Percentiles rank a stretch among this genome's conserved stretches.
These are phyloP conservation scores for Astragalus membranaceus DNA, from an alignment of 306 rosid species.

Conservation along the genomic window DNA sequence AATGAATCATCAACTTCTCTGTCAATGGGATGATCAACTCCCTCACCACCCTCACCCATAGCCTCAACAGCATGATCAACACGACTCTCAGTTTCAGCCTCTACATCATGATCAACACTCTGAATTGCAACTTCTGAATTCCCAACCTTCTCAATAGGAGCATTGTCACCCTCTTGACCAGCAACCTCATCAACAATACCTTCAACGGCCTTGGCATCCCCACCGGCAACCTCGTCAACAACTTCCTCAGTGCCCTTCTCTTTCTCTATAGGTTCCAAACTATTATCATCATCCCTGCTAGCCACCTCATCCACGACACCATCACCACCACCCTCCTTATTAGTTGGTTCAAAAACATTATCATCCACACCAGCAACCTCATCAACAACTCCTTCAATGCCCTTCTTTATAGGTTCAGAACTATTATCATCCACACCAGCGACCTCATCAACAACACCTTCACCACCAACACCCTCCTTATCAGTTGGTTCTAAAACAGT, in stretches of 20 bases:
- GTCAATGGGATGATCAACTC: background rate
- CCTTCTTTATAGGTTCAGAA: background rate
- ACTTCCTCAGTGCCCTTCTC: background rate
- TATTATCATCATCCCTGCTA: background rate
- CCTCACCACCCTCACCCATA: constrained; percentile 16
- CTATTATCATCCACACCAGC: background rate
- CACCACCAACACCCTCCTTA: background rate
- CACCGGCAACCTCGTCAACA: background rate
- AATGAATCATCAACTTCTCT: constrained; percentile 38
- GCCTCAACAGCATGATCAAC: constrained; percentile 9
- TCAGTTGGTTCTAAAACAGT: background rate
- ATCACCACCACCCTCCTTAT: constrained; percentile 2
- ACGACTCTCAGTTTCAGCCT: constrained; percentile 1
- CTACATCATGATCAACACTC: constrained; percentile 4
- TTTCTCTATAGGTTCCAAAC: background rate
- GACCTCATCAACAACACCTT: background rate
- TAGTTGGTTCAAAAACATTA: background rate
- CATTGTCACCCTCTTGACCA: constrained; percentile 16
- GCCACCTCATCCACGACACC: background rate
- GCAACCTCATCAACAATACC: background rate
- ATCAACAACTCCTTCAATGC: background rate
- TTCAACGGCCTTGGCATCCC: constrained; percentile 3
- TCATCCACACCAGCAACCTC: background rate
- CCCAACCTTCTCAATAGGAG: constrained; percentile 11
- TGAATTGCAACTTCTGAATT: background rate